Evolutionary conservation across 164 flowering plant genomes (phyloP).

Genomic region (Amborella trichopoda): DNA sequence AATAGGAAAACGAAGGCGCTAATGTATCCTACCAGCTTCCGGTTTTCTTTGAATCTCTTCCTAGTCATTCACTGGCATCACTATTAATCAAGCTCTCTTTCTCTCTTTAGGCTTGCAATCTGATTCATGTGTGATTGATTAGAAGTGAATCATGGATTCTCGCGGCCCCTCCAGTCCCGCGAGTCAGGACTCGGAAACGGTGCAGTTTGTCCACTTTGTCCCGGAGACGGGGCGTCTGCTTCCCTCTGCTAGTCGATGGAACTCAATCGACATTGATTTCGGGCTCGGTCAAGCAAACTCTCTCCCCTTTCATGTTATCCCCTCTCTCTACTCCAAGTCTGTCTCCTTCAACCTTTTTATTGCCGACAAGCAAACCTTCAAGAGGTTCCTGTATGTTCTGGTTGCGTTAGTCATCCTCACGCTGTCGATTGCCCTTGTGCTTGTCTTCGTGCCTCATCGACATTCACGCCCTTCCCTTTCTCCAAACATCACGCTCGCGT

Average conservation of each 20-base stretch:
- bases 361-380: conserved; percentile 19
- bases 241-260: conserved; percentile 43
- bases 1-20: too few species aligned
- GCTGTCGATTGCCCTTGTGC: conserved; percentile 12
- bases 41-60: too few species aligned
- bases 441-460: conserved; percentile 23
- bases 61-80: too few species aligned
- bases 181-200: too few species aligned
- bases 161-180: too few species aligned
- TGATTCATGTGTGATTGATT: too few species aligned
- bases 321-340: conserved; percentile 34
- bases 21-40: too few species aligned
- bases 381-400: conserved; percentile 22
- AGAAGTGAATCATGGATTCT: too few species aligned
- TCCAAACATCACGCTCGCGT: conserved; percentile 29
- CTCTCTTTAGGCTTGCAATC: too few species aligned
- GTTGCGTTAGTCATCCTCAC: conserved; percentile 9
- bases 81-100: too few species aligned
- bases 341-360: conserved; percentile 26
- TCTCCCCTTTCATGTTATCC: conserved; percentile 11
- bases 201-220: conserved; percentile 20
- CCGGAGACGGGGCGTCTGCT: conserved; percentile 33
- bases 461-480: conserved; percentile 16
- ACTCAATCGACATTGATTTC: conserved; percentile 27
- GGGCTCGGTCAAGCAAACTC: conserved; percentile 13